Evolutionary conservation across 1,284 basidiomycete species (phyloP), one percentile per base, ranked within the genome.

Genomic region (Gomphus sp.): DNA sequence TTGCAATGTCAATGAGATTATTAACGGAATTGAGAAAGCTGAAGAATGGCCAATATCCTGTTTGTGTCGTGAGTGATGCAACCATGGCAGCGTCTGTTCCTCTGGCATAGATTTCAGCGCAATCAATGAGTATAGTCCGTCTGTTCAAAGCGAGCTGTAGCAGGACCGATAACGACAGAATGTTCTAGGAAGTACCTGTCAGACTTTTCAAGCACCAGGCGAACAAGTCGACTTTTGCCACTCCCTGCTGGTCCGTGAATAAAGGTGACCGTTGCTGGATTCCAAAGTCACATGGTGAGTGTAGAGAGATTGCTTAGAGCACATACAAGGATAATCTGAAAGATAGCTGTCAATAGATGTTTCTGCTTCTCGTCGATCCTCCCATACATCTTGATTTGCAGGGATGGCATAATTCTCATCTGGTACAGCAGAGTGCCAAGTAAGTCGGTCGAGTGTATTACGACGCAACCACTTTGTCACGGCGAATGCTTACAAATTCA

Each of bases 191-290:
- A 74, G 65, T 65, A 84, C 88, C 91, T 80, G 33, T 76, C 74
- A 44, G 76, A 75, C 28, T 85, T 78, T 58, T 80, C 74, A 59
- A 93, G 70, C 4, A 91, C 76, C 2, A 78, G 70, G 7, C 80
- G 72, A 3, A 97, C 71, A 72, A 98, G 79, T 7, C 78, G 78
- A 3, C 80, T 80, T 72, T 98, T 98, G 4, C 96, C 95, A 62
- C 89, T 91, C 2, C 96, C 96, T 60, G 89, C 86, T 0, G 96
- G 96, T 1, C 96, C 96, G 52, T 95, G 88, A 22, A 99, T 73
- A 62, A 96, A 89, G n/a, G 84, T 77, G 37, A 89, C 73, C 2
- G 86, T 87, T 28, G 71, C 84, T 85, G 56, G 39, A 47, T 28
- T n/a, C 11, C 33, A 34, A 41, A 25, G 49, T 37, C 50, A 61